These are phyloP conservation scores for Ophiosphaerella herpotricha DNA, from an alignment of 2,329 filamentous ascomycete species.

Conservation along the genomic window DNA sequence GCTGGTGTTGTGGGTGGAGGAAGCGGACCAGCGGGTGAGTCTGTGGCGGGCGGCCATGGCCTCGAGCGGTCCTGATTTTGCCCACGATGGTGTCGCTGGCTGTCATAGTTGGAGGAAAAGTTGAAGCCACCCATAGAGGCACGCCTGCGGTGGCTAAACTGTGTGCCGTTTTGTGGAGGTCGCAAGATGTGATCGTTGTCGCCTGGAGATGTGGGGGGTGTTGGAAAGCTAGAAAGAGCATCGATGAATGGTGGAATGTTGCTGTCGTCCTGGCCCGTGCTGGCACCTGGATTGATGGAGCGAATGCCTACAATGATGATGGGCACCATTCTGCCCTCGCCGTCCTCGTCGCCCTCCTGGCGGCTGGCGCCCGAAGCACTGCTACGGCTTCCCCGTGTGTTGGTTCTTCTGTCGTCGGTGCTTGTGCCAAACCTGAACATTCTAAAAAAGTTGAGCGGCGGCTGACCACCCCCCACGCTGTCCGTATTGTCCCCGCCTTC, in stretches of 20 bases:
- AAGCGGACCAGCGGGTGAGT: constrained; percentile 62
- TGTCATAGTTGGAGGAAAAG: constrained; percentile 58
- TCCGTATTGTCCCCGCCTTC: constrained; percentile 47
- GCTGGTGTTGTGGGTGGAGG: constrained; percentile 68
- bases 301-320: constrained; percentile 72
- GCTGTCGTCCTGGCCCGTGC: constrained; percentile 49
- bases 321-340: constrained; percentile 65
- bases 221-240: constrained; percentile 54
- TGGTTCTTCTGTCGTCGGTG: constrained; percentile 22
- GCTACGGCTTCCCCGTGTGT: constrained; percentile 30
- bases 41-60: constrained; percentile 54
- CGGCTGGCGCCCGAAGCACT: constrained; percentile 22
- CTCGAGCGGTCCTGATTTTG: constrained; percentile 46
- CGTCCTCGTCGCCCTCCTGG: constrained; percentile 43
- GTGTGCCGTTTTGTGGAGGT: constrained; percentile 59
- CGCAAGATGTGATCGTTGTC: constrained; percentile 58
- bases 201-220: constrained; percentile 51
- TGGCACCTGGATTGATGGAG: constrained; percentile 62
- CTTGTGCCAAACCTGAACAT: constrained; percentile 70
- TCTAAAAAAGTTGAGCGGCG: constrained; percentile 69
- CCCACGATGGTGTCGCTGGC: constrained; percentile 57
- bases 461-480: constrained; percentile 47
- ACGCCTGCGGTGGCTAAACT: constrained; percentile 58
- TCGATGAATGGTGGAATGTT: constrained; percentile 56
- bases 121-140: constrained; percentile 60